These are phyloP conservation scores for Hypoxylon sp. DNA, from an alignment of 2,329 filamentous ascomycete genomes.

Conservation along the genomic window DNA sequence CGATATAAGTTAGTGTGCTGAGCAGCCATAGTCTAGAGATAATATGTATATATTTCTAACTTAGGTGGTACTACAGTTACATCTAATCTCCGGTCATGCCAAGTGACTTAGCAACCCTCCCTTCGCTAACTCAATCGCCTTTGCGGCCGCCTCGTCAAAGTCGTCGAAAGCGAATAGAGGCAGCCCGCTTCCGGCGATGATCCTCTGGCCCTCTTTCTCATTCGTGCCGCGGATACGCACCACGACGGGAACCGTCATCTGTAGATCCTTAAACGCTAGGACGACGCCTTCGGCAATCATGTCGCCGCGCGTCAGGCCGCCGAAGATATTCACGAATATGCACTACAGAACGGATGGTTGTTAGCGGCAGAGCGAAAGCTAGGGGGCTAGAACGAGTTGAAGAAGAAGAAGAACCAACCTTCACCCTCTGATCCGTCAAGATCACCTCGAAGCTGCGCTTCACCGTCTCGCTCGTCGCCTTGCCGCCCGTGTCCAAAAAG, in stretches of 20 bases:
- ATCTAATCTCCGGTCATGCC: background rate
- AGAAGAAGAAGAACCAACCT: constrained; percentile 66
- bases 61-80: background rate
- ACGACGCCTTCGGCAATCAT: constrained; percentile 85
- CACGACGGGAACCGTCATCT: constrained; percentile 77
- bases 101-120: constrained; percentile 9
- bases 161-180: constrained; percentile 77
- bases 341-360: constrained; percentile 38
- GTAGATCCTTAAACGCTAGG: constrained; percentile 76
- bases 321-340: constrained; percentile 70
- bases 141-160: constrained; percentile 77
- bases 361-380: background rate
- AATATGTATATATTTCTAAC: background rate
- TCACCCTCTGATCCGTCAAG: constrained; percentile 76
- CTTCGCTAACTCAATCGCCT: constrained; percentile 70
- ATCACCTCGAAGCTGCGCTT: constrained; percentile 81
- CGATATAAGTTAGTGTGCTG: background rate
- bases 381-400: background rate
- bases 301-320: constrained; percentile 74
- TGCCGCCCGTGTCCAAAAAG: constrained; percentile 90
- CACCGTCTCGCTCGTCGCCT: constrained; percentile 85
- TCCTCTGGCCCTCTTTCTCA: constrained; percentile 74
- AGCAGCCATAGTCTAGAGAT: background rate
- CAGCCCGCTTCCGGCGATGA: constrained; percentile 76
- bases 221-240: constrained; percentile 81